Evolutionary conservation across 768 basidiomycete species (phyloP), one percentile per base, ranked within the genome.

Genomic region (Naganishia randhawae): DNA sequence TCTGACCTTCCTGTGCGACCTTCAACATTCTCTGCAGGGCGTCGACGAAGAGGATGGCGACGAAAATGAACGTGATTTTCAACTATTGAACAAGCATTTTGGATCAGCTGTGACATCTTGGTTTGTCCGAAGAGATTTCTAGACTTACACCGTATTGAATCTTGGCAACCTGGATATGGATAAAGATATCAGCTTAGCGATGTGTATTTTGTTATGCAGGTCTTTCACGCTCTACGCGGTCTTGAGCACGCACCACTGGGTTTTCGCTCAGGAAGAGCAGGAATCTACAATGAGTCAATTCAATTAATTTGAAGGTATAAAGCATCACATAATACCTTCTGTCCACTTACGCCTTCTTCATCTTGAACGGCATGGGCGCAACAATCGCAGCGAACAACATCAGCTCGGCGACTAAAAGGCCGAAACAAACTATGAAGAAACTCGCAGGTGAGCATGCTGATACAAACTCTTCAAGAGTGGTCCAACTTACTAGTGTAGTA

Each of bases 51-150:
- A 98, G 84, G 3, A 97, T 85, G 1, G 82, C 90, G 1, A 96
- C 86, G 75, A 94, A 93, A 71, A 96, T 93, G 84, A 95, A 96
- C 10, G 91, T 88, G 69, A 96, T 95, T 80, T 95, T 95, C 75
- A 96, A 84, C 25, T 79, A 63, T 50, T 22, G 33, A 42, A 31
- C 9, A 10, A 19, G 9, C 51, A 31, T 29, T 7, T 6, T 29
- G 6, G n/a, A n/a, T 57, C 42, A 51, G 33, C 41, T n/a, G 48
- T 5, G 16, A 25, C 1, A 5, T 45, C 25, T 50, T 7, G 11
- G 4, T 11, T 22, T 25, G 19, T 53, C 1, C 27, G 8, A 14
- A 17, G 22, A 50, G 27, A 52, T 19, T 54, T 31, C 53, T 17
- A 1, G 27, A 72, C 77, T 55, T 64, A 79, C 77, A 11, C 83